phyloP scores from a whole-genome alignment of 495 filamentous ascomycete species.

The Neurospora intermedia region DNA sequence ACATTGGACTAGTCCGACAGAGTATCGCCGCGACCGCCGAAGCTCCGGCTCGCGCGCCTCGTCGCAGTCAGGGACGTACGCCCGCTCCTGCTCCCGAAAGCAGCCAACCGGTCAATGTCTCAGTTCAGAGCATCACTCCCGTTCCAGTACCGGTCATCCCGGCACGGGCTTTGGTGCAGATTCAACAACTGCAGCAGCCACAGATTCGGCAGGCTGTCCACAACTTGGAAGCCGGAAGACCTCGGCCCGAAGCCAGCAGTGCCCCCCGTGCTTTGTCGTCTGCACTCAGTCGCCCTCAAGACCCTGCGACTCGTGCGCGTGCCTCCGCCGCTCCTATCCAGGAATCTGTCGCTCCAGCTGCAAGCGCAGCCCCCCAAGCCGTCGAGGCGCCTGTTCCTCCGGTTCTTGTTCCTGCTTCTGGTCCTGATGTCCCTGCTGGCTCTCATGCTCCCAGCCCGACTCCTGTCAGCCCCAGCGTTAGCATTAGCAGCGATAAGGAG shows the following conservation, averaged over 20 bases:
- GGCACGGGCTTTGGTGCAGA: not conserved
- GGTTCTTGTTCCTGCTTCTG: not conserved
- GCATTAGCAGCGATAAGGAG: not conserved
- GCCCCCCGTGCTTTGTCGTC: not conserved
- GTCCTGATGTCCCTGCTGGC: not conserved
- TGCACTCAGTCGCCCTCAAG: not conserved
- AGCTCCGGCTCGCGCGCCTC: not conserved
- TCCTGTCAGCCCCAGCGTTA: not conserved
- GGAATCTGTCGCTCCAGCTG: not conserved
- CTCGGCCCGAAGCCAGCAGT: not conserved
- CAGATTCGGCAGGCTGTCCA: not conserved
- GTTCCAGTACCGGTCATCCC: not conserved
- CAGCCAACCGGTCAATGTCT: not conserved
- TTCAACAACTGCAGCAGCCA: not conserved
- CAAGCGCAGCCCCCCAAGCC: not conserved
- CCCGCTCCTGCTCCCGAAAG: not conserved
- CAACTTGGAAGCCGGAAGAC: not conserved
- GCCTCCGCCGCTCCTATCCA: not conserved
- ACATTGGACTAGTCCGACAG: not conserved
- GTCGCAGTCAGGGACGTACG: not conserved
- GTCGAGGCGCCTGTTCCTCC: not conserved
- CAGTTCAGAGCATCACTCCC: not conserved
- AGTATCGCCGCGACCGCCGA: not conserved
- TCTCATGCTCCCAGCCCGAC: not conserved
- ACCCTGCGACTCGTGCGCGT: not conserved